Base-by-base conservation (phyloP, 352 stramenopile species). In the Pilasporangium apinafurcum region DNA sequence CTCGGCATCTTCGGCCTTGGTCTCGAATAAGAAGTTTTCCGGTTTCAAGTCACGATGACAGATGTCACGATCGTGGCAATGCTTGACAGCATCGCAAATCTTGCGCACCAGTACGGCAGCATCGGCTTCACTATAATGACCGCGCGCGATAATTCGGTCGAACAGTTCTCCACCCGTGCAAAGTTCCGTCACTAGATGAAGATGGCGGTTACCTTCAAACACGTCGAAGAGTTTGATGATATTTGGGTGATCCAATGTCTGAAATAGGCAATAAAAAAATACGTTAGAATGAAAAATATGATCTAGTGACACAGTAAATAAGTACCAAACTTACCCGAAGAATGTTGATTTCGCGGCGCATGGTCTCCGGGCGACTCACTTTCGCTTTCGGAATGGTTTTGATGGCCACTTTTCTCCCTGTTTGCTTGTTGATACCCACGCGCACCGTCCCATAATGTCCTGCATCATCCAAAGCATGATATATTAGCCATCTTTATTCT, bases 341-440 rank as follows among this genome's bases (percentile, higher is more conserved):
- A 51, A 96, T 96, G 54, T 79, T 85, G 44, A 96, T 95, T 58
- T 96, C 87, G 48, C 86, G 85, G 42, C 90, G 93, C 48, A 99
- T 86, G n/a, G 92, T 96, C 59, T 98, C 95, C 3, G 97, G 77
- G 45, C 95, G 91, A 18, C 75, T 88, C 17, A 98, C 93, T 56
- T 98, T 98, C 17, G 79, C 77, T 79, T 99, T 99, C 32, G 89
- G 77, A 55, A 99, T 99, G 16, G 92, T 98, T 78, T 99, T 99
- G 46, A 99, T 98, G n/a, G 97, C 96, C 59, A 97, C 95, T 57
- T 91, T 94, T 41, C 96, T 76, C 26, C 93, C 92, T 10, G 85
- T 97, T 41, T 81, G 62, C 37, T 95, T 95, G 69, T 97, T 78
- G 58, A 95, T 89, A 40, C 91, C 97, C 52, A 97, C 95, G 34